Percentiles rank a stretch among this genome's conserved stretches.
Evolutionary conservation across 805 yeast species (phyloP).

Genomic region (Metschnikowia henanensis): DNA sequence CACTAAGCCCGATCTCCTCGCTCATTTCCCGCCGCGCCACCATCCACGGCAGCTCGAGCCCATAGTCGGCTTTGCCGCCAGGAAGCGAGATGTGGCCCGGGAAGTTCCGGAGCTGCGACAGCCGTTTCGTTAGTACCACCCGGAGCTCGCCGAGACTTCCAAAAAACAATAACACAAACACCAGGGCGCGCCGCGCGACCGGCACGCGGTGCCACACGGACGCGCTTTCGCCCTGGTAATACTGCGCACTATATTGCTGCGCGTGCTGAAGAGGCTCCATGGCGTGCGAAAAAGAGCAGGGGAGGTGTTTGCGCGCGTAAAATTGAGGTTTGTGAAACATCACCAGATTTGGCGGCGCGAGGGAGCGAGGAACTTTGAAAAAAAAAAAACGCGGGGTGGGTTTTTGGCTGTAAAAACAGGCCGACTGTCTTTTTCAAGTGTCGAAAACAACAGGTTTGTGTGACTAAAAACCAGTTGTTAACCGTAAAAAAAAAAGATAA

Average conservation of each 20-base stretch:
- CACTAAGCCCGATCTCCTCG: slow-evolving; percentile 81
- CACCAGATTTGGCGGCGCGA: not conserved
- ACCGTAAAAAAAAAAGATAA: no score
- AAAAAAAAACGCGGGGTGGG: no score
- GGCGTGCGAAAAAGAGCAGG: not conserved
- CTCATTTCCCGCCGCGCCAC: slow-evolving; percentile 81
- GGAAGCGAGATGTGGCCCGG: slow-evolving; percentile 93
- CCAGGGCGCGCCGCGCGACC: slow-evolving; percentile 69
- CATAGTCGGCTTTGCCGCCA: slow-evolving; percentile 86
- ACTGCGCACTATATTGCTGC: slow-evolving; percentile 17
- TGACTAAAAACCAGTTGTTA: no score
- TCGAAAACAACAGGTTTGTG: no score
- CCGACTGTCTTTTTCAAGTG: no score
- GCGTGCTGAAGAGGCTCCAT: slow-evolving; percentile 8
- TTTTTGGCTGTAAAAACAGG: no score
- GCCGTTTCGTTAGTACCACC: slow-evolving; percentile 77
- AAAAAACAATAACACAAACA: slow-evolving; percentile 68
- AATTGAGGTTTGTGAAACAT: not conserved
- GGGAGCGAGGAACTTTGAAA: not conserved
- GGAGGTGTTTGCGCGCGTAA: not conserved
- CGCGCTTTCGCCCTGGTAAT: slow-evolving; percentile 28
- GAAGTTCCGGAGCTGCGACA: slow-evolving; percentile 65
- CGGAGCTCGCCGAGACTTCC: slow-evolving; percentile 75
- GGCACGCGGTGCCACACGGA: slow-evolving; percentile 70
- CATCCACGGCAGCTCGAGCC: slow-evolving; percentile 63